Percentiles rank a stretch among this genome's conserved stretches.
Conservation (phyloP, 257 asterid genomes). For the Fraxinus anomala region DNA sequence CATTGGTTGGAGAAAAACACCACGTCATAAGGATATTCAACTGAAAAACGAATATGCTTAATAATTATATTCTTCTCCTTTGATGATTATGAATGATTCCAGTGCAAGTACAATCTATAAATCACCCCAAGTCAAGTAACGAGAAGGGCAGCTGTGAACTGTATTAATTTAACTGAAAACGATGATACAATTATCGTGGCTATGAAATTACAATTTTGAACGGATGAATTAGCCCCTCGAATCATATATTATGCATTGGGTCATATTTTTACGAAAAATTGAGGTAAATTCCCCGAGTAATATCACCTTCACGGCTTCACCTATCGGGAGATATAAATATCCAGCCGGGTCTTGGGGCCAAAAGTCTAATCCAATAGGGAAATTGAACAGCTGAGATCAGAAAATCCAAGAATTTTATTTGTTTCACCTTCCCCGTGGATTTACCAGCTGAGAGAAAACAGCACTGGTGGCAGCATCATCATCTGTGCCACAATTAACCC, state of each 20-base stretch:
- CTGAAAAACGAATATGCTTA: not conserved
- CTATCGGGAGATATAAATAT: conserved; percentile 28
- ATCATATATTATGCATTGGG: conserved; percentile 32
- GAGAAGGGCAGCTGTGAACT: conserved; percentile 33
- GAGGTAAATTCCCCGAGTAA: conserved; percentile 27
- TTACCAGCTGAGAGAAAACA: conserved; percentile 78
- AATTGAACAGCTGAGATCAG: conserved; percentile 8
- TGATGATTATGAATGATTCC: not conserved
- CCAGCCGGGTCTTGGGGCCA: conserved; percentile 12
- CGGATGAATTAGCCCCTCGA: conserved; percentile 36
- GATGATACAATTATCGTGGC: conserved; percentile 33
- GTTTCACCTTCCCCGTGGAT: conserved; percentile 73
- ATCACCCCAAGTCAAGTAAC: not conserved
- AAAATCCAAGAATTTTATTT: not conserved
- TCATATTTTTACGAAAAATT: conserved; percentile 25
- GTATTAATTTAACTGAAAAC: conserved; percentile 38
- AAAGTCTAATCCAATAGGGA: conserved; percentile 7
- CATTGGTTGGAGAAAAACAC: not conserved
- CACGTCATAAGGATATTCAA: not conserved
- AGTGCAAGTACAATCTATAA: not conserved
- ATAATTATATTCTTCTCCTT: not conserved
- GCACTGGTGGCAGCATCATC: conserved; percentile 71
- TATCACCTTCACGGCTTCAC: conserved; percentile 36
- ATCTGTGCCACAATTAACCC: conserved; percentile 53
- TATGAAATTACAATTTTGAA: conserved; percentile 31